A percentile compares a stretch with the other conserved stretches of the same genome.
Evolutionary conservation across 2,329 filamentous ascomycete genomes (phyloP).

Genomic region (Ophiocordyceps australis): DNA sequence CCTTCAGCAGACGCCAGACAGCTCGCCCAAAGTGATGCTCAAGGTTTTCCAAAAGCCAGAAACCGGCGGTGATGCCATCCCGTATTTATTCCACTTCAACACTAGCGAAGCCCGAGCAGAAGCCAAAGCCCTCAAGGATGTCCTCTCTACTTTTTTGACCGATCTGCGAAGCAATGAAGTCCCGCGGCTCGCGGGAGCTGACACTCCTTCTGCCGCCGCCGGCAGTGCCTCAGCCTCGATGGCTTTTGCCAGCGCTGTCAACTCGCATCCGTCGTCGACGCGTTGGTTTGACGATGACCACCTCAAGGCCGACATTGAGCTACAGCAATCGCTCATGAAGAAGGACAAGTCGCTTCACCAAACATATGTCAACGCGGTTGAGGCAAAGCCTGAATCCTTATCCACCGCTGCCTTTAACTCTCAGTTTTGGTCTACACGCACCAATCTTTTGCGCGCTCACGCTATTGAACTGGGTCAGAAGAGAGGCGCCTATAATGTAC

Average conservation of each 20-base stretch:
- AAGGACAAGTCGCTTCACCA: conserved; percentile 58
- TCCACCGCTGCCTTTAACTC: conserved; percentile 65
- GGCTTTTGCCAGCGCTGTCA: conserved; percentile 57
- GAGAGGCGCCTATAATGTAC: conserved; percentile 80
- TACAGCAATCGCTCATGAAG: conserved; percentile 80
- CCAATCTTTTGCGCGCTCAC: conserved; percentile 73
- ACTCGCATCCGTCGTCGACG: conserved; percentile 32
- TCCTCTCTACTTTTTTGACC: conserved; percentile 62
- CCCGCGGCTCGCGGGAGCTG: conserved; percentile 24
- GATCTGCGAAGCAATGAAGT: conserved; percentile 42
- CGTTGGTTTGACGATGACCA: conserved; percentile 67
- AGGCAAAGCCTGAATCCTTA: conserved; percentile 70
- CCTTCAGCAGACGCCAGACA: conserved; percentile 84
- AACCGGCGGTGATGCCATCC: conserved; percentile 38
- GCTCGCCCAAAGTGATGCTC: conserved; percentile 78
- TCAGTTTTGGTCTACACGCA: conserved; percentile 87
- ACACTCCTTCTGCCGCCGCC: conserved; percentile 8
- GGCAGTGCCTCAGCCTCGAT: conserved; percentile 47
- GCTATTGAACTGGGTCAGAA: conserved; percentile 78
- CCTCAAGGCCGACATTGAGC: conserved; percentile 57
- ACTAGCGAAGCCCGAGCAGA: conserved; percentile 63
- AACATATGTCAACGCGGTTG: conserved; percentile 73
- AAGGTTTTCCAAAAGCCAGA: conserved; percentile 68
- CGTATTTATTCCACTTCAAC: conserved; percentile 82
- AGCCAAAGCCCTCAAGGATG: conserved; percentile 69